Evolutionary conservation across 176 grass and related monocot species (phyloP).

Genomic region (Oryza longistaminata): DNA sequence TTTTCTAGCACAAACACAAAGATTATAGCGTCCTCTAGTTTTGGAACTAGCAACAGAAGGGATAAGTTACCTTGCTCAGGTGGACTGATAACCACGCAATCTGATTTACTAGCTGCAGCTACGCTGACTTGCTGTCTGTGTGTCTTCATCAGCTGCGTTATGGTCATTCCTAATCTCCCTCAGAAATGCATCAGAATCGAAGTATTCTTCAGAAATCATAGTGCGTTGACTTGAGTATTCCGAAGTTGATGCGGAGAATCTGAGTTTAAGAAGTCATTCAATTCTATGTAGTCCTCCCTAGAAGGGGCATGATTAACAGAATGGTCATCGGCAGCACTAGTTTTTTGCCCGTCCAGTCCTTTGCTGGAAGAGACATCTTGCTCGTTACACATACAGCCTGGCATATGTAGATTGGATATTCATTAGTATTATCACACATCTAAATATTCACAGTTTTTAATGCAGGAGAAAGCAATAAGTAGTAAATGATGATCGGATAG

Average conservation of each 20-base stretch:
- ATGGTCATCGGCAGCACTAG: constrained; percentile 29
- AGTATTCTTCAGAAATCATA: constrained; percentile 50
- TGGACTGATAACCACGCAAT: constrained; percentile 42
- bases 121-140: constrained; percentile 24
- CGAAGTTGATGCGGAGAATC: constrained; percentile 58
- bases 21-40: not conserved
- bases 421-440: constrained; percentile 1
- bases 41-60: not conserved
- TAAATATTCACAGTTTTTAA: not conserved
- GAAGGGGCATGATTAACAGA: constrained; percentile 21
- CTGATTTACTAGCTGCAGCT: constrained; percentile 28
- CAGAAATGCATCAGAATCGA: constrained; percentile 53
- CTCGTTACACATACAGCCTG: constrained; percentile 26
- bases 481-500: not conserved
- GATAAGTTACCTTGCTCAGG: constrained; percentile 47
- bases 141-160: constrained; percentile 26
- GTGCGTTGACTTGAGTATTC: constrained; percentile 54
- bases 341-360: constrained; percentile 17
- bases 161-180: constrained; percentile 37
- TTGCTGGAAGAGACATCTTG: constrained; percentile 19
- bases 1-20: not conserved
- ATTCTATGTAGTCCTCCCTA: constrained; percentile 50
- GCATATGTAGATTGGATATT: constrained; percentile 21
- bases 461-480: not conserved
- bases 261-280: constrained; percentile 55